Conservation (phyloP, 805 yeast species). For the Suhomyces tanzawaensis region DNA sequence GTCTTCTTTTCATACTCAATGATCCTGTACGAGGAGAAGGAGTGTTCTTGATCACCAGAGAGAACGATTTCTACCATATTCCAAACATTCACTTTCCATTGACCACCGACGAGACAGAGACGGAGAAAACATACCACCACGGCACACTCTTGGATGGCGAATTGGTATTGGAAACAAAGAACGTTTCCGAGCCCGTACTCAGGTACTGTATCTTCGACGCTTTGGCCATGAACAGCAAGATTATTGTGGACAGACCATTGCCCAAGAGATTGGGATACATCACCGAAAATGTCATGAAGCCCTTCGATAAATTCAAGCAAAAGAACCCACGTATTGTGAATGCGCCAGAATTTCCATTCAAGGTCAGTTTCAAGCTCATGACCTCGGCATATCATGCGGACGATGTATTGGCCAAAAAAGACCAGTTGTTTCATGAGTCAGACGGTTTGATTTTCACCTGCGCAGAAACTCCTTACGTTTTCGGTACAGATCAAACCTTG, state of each 20-base stretch:
- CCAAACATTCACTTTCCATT: constrained; percentile 84
- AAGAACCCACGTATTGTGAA: constrained; percentile 70
- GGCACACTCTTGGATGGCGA: constrained; percentile 96
- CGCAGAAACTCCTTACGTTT: constrained; percentile 78
- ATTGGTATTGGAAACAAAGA: constrained; percentile 72
- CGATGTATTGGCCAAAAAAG: constrained; percentile 69
- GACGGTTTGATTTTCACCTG: constrained; percentile 96
- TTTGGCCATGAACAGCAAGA: constrained; percentile 74
- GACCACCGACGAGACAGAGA: constrained; percentile 34
- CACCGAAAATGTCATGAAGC: constrained; percentile 74
- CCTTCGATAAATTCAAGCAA: constrained; percentile 69
- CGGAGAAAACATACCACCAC: constrained; percentile 63
- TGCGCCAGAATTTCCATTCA: constrained; percentile 70
- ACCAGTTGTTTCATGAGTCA: constrained; percentile 76
- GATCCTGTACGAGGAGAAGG: constrained; percentile 82
- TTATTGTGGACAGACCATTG: constrained; percentile 65
- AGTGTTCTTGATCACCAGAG: constrained; percentile 83
- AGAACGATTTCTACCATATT: constrained; percentile 78
- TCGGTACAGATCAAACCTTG: constrained; percentile 84
- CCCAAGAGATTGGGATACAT: constrained; percentile 86
- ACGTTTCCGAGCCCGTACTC: constrained; percentile 47
- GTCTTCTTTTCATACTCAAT: constrained; percentile 65
- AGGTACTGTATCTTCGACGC: constrained; percentile 91
- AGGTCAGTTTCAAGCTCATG: constrained; percentile 85
- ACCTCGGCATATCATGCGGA: constrained; percentile 74